phyloP scores from a whole-genome alignment of 805 yeast species.

The Metschnikowia rubicola region DNA sequence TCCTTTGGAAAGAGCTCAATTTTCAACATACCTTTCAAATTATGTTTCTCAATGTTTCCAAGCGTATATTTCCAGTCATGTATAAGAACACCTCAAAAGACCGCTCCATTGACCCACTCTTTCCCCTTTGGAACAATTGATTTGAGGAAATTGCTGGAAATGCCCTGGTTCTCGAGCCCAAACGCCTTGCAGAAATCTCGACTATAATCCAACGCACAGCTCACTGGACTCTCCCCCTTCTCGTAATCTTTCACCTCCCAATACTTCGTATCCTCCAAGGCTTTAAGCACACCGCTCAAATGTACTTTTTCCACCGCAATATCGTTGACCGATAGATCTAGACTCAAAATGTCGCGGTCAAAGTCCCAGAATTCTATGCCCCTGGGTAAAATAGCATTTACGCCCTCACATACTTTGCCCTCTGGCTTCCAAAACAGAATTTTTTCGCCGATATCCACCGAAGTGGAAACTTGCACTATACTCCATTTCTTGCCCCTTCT shows the following conservation, averaged over 20 bases:
- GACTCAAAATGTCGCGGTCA: conserved; percentile 25
- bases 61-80: too few species aligned
- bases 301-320: conserved; percentile 32
- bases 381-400: conserved; percentile 43
- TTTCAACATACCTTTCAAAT: too few species aligned
- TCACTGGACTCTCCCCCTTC: neutral
- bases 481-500: conserved; percentile 21
- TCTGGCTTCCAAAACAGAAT: conserved; percentile 28
- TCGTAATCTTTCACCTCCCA: neutral
- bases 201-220: conserved; percentile 3
- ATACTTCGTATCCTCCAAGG: conserved; percentile 7
- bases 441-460: conserved; percentile 29
- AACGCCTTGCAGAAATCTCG: neutral
- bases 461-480: conserved; percentile 29
- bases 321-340: conserved; percentile 36
- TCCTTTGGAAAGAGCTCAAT: too few species aligned
- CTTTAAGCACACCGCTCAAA: conserved; percentile 29
- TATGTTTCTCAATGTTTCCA: too few species aligned
- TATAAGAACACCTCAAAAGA: too few species aligned
- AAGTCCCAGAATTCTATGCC: conserved; percentile 42
- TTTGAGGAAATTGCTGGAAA: too few species aligned
- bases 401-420: conserved; percentile 25
- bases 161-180: neutral
- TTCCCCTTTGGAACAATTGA: neutral
- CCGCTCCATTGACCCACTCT: neutral